Conservation (phyloP, 129 eudicot genomes). For the Chrysanthemum lavandulifolium region DNA sequence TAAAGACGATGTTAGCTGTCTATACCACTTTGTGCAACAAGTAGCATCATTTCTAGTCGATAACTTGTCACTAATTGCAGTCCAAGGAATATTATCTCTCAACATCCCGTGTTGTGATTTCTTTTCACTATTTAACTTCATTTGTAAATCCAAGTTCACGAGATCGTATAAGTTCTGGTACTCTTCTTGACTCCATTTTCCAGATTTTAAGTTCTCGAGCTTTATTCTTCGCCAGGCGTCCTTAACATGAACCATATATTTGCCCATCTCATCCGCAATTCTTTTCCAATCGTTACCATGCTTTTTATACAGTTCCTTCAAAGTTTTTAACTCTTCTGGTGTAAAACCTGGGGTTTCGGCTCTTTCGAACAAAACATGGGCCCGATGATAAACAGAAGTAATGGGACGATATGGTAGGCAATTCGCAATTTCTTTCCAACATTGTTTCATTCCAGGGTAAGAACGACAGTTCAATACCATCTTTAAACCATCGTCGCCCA, state of each 20-base stretch:
- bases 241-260: slow-evolving; percentile 16
- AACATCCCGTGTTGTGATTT: slow-evolving; percentile 20
- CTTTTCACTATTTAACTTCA: slow-evolving; percentile 4
- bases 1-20: slow-evolving; percentile 3
- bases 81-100: slow-evolving; percentile 22
- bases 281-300: slow-evolving; percentile 14
- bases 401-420: slow-evolving; percentile 13
- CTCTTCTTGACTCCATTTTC: slow-evolving; percentile 24
- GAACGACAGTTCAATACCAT: slow-evolving; percentile 17
- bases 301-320: slow-evolving; percentile 1
- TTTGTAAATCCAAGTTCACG: slow-evolving; percentile 20
- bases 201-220: not conserved
- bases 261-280: slow-evolving; percentile 4
- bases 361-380: slow-evolving; percentile 15
- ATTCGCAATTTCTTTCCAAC: slow-evolving; percentile 14
- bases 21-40: slow-evolving; percentile 19
- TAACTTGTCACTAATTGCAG: slow-evolving; percentile 17
- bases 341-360: slow-evolving; percentile 12
- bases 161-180: slow-evolving; percentile 14
- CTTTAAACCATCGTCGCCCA: slow-evolving; percentile 15
- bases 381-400: slow-evolving; percentile 10
- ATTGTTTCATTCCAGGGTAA: not conserved
- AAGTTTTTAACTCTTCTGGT: slow-evolving; percentile 9
- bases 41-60: slow-evolving; percentile 14
- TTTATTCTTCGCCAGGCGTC: slow-evolving; percentile 18